Conservation (phyloP, 2,329 filamentous ascomycete species). For the Colletotrichum navitas region DNA sequence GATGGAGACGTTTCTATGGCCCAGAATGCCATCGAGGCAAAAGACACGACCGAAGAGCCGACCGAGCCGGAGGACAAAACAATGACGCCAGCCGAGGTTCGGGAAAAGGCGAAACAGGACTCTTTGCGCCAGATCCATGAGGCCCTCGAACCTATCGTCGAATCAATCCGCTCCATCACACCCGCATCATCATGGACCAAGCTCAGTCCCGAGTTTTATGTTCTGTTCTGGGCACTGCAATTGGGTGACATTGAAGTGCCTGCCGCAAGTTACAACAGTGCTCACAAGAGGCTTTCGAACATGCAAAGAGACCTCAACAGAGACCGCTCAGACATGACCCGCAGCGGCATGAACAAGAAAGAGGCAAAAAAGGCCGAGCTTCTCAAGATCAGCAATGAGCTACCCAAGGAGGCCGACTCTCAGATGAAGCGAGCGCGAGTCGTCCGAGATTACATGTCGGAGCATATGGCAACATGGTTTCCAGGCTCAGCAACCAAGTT, state of each 20-base stretch:
- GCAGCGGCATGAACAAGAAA: conserved; percentile 74
- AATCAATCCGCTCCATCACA: conserved; percentile 72
- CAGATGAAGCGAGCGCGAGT: conserved; percentile 77
- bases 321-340: conserved; percentile 79
- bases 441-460: conserved; percentile 76
- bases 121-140: conserved; percentile 69
- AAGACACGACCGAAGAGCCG: conserved; percentile 47
- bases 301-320: conserved; percentile 76
- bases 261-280: conserved; percentile 81
- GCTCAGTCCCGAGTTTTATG: conserved; percentile 85
- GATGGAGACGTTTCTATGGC: conserved; percentile 71
- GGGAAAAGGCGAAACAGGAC: conserved; percentile 52
- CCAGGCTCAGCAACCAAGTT: conserved; percentile 70
- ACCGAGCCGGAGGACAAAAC: conserved; percentile 49
- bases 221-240: conserved; percentile 92
- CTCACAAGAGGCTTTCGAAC: conserved; percentile 76
- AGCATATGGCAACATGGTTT: conserved; percentile 86
- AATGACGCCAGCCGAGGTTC: conserved; percentile 46
- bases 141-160: conserved; percentile 80
- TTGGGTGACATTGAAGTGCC: conserved; percentile 85
- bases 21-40: conserved; percentile 44
- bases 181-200: conserved; percentile 75
- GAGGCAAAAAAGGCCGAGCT: conserved; percentile 78
- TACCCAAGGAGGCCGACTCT: conserved; percentile 75
- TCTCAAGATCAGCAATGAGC: conserved; percentile 74